These are phyloP conservation scores for Candida xyloterini DNA, from an alignment of 805 yeast genomes.

Conservation along the genomic window DNA sequence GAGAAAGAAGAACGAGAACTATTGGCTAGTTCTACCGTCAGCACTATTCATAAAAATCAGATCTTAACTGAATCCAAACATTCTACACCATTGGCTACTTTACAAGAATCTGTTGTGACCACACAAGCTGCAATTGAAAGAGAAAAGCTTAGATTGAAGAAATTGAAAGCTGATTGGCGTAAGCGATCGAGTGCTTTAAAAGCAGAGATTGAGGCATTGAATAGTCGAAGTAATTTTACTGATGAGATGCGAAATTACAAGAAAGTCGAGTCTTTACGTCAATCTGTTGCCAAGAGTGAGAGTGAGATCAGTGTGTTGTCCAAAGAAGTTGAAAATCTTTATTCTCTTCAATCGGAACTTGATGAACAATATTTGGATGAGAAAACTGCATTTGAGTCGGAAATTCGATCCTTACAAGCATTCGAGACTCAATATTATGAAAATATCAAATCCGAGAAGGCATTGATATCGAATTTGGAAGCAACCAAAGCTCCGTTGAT, in stretches of 20 bases:
- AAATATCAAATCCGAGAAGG: conserved; percentile 23
- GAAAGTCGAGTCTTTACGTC: conserved; percentile 50
- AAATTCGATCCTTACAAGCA: conserved; percentile 31
- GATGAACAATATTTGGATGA: conserved; percentile 38
- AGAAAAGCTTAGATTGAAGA: conserved; percentile 56
- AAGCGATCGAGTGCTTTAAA: conserved; percentile 50
- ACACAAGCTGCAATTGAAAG: conserved; percentile 58
- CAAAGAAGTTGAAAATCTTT: conserved; percentile 33
- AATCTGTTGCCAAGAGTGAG: conserved; percentile 40
- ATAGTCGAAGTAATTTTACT: conserved; percentile 43
- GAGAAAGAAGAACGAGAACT: conserved; percentile 29
- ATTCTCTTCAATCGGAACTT: conserved; percentile 37
- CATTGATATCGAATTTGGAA: conserved; percentile 25
- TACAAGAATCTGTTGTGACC: conserved; percentile 62
- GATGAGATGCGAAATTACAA: conserved; percentile 57
- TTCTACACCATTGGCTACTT: conserved; percentile 56
- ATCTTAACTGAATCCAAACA: conserved; percentile 34
- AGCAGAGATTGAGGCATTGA: conserved; percentile 54
- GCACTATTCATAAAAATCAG: conserved; percentile 33
- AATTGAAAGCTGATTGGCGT: conserved; percentile 54
- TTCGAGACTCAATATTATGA: conserved; percentile 30
- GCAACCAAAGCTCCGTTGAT: conserved; percentile 30
- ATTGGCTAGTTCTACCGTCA: conserved; percentile 33
- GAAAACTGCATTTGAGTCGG: conserved; percentile 38
- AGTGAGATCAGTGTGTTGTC: conserved; percentile 35